Percentiles rank a stretch among this genome's conserved stretches.
phyloP scores from a whole-genome alignment of 805 yeast species.

The Myxozyma kluyveri region DNA sequence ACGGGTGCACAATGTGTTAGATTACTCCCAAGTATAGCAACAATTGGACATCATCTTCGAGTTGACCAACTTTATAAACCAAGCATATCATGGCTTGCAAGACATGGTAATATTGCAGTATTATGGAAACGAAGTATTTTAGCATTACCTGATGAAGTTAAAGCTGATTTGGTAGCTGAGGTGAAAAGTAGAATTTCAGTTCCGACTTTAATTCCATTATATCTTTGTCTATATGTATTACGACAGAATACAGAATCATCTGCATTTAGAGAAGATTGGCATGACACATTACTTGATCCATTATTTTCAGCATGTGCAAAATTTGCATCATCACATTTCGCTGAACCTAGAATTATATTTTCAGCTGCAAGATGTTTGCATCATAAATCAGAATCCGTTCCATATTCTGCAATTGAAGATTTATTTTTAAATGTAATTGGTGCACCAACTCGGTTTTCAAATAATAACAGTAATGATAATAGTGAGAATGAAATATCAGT shows the following conservation, averaged over 20 bases:
- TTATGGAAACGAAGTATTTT: conserved; percentile 25
- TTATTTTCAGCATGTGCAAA: conserved; percentile 16
- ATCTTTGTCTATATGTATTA: conserved; percentile 17
- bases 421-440: conserved; percentile 9
- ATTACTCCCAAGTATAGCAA: conserved; percentile 21
- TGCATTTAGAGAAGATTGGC: conserved; percentile 26
- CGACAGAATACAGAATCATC: conserved; percentile 18
- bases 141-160: conserved; percentile 16
- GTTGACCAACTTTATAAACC: conserved; percentile 20
- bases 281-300: conserved; percentile 15
- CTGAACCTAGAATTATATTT: conserved; percentile 26
- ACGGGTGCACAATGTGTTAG: conserved; percentile 24
- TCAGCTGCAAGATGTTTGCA: conserved; percentile 17
- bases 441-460: conserved; percentile 1
- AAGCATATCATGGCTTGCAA: conserved; percentile 23
- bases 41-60: conserved; percentile 21
- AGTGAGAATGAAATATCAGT: background rate
- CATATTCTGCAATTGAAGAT: conserved; percentile 23
- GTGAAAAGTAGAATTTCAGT: conserved; percentile 16
- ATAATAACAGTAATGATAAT: background rate
- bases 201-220: conserved; percentile 20
- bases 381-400: conserved; percentile 9
- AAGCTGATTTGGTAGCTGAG: conserved; percentile 17
- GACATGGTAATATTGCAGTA: conserved; percentile 16
- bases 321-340: conserved; percentile 13